phyloP scores from a whole-genome alignment of 2,329 filamentous ascomycete genomes.

The Phoma herbarum region DNA sequence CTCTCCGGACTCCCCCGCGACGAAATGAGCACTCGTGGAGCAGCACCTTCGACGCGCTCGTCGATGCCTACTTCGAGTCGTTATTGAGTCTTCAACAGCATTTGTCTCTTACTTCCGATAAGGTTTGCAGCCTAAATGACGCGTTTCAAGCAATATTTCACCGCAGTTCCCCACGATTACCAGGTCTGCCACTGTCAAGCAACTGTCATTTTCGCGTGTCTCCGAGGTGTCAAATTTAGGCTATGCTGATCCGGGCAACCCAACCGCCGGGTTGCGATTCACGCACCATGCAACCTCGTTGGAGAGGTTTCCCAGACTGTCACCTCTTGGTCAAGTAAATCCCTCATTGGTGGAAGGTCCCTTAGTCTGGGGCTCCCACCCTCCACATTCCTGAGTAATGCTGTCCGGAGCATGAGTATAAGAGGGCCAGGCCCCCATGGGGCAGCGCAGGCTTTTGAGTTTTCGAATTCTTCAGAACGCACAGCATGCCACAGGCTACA shows the following conservation, averaged over 20 bases:
- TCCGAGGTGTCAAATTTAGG: conserved; percentile 1
- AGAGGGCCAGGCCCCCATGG: conserved; percentile 19
- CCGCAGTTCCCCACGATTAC: not conserved
- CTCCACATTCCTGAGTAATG: conserved; percentile 23
- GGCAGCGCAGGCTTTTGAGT: conserved; percentile 3
- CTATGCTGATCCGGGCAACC: conserved; percentile 21
- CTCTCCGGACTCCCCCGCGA: conserved; percentile 19
- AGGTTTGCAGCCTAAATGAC: not conserved
- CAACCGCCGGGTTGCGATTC: conserved; percentile 16
- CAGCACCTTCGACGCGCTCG: not conserved
- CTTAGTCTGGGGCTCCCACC: conserved; percentile 20
- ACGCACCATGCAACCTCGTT: conserved; percentile 1
- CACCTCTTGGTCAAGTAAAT: conserved; percentile 16
- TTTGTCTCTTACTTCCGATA: no score
- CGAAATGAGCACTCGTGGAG: not conserved
- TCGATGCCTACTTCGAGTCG: not conserved
- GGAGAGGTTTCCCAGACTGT: conserved; percentile 14
- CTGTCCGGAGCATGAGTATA: conserved; percentile 21
- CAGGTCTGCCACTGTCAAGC: not conserved
- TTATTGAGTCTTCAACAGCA: not conserved
- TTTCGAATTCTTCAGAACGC: not conserved
- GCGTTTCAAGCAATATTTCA: not conserved
- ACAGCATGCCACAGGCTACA: conserved; percentile 15
- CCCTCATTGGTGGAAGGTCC: conserved; percentile 13
- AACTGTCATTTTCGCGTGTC: not conserved